A percentile compares a stretch with the other conserved stretches of the same genome.
phyloP scores from a whole-genome alignment of 129 eudicot species.

The Saussurea involucrata region DNA sequence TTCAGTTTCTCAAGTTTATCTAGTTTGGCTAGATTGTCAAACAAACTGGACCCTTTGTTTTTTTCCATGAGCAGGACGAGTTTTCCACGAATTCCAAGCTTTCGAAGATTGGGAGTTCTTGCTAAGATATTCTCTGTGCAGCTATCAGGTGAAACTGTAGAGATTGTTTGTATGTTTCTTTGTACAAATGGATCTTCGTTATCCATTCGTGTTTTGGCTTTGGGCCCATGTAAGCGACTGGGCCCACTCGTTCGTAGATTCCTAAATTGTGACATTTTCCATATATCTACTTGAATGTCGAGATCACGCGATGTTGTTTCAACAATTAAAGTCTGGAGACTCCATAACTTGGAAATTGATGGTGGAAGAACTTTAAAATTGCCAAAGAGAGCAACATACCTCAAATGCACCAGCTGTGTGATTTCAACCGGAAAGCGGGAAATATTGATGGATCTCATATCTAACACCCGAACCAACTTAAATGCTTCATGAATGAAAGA shows the following conservation, averaged over 20 bases:
- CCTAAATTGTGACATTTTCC: constrained; percentile 63
- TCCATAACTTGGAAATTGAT: constrained; percentile 44
- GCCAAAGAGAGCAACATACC: constrained; percentile 49
- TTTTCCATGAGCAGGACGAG: constrained; percentile 31
- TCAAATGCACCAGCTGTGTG: constrained; percentile 39
- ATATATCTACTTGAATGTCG: constrained; percentile 47
- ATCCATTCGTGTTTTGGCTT: constrained; percentile 34
- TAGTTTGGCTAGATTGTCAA: constrained; percentile 35
- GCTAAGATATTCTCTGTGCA: constrained; percentile 44
- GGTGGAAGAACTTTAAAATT: constrained; percentile 46
- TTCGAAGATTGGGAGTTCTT: constrained; percentile 40
- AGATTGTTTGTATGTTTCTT: constrained; percentile 49
- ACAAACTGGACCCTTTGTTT: constrained; percentile 19
- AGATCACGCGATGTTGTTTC: constrained; percentile 34
- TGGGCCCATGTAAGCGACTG: constrained; percentile 37
- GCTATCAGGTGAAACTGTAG: constrained; percentile 44
- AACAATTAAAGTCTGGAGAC: constrained; percentile 54
- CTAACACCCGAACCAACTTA: constrained; percentile 50
- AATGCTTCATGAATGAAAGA: constrained; percentile 43
- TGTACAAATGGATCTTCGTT: constrained; percentile 42
- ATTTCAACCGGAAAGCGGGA: constrained; percentile 48
- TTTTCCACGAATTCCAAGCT: constrained; percentile 48
- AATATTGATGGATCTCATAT: constrained; percentile 33
- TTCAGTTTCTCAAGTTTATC: constrained; percentile 40
- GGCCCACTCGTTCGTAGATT: constrained; percentile 52